phyloP scores from a whole-genome alignment of 495 filamentous ascomycete genomes.

The Penicillium pulvis region DNA sequence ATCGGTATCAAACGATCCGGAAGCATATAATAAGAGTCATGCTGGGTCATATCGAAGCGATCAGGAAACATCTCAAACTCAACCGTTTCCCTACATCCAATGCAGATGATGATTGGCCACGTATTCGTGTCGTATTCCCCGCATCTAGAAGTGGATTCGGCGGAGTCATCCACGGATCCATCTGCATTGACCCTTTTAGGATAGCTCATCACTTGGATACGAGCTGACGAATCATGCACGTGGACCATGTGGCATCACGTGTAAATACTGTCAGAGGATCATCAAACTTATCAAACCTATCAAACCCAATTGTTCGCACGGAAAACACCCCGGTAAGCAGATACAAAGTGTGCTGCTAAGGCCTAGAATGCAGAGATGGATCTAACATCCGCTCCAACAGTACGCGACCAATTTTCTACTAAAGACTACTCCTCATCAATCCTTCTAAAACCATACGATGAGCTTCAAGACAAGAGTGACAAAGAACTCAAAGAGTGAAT shows the following conservation, averaged over 20 bases:
- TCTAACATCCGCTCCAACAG: too few species aligned
- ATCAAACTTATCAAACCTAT: too few species aligned
- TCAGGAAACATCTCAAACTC: neutral
- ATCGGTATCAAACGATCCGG: neutral
- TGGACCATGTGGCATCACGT: neutral
- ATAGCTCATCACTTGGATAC: neutral
- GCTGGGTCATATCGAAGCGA: neutral
- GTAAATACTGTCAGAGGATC: too few species aligned
- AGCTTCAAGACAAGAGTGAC: too few species aligned
- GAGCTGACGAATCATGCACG: neutral
- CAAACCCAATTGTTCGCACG: too few species aligned
- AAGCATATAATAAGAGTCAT: neutral
- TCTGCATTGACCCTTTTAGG: conserved; percentile 16
- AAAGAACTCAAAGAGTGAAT: too few species aligned
- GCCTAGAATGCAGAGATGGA: too few species aligned
- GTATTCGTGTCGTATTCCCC: conserved; percentile 16
- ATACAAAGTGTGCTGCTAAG: too few species aligned
- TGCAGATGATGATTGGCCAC: conserved; percentile 9
- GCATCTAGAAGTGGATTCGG: neutral
- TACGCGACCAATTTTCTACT: too few species aligned
- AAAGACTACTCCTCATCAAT: too few species aligned
- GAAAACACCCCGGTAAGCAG: too few species aligned
- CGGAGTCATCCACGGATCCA: conserved; percentile 2
- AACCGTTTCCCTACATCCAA: neutral
- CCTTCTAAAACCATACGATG: too few species aligned